Conservation (phyloP, 2,329 filamentous ascomycete species). For the Aspergillus pseudoviridinutans region DNA sequence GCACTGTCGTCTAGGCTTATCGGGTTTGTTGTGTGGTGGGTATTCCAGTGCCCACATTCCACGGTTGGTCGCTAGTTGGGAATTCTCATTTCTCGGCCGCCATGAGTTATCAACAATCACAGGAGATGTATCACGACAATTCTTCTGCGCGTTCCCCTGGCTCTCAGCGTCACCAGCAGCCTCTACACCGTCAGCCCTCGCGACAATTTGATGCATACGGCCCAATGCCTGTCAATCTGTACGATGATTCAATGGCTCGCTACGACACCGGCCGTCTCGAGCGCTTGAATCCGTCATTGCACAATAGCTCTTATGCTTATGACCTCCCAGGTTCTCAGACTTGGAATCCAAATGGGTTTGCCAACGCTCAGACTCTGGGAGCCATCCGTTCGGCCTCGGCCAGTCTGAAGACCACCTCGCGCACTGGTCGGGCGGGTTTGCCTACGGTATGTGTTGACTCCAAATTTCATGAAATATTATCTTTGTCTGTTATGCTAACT, state of each 20-base stretch:
- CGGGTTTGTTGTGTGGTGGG: slow-evolving; percentile 26
- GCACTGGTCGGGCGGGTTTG: slow-evolving; percentile 55
- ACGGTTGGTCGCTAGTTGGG: slow-evolving; percentile 19
- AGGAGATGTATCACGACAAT: slow-evolving; percentile 65
- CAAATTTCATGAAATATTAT: slow-evolving; percentile 1
- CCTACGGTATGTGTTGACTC: slow-evolving; percentile 62
- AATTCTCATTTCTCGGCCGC: slow-evolving; percentile 21
- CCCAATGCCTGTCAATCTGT: slow-evolving; percentile 64
- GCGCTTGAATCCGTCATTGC: slow-evolving; percentile 56
- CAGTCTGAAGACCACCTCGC: slow-evolving; percentile 54
- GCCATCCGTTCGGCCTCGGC: slow-evolving; percentile 55
- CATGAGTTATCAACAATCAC: slow-evolving; percentile 39
- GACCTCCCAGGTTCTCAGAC: slow-evolving; percentile 67
- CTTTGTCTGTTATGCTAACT: slow-evolving; percentile 4
- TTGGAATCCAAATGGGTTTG: slow-evolving; percentile 75
- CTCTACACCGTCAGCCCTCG: slow-evolving; percentile 67
- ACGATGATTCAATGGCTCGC: slow-evolving; percentile 62
- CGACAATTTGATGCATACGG: slow-evolving; percentile 73
- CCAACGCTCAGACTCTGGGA: slow-evolving; percentile 62
- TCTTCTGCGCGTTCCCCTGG: slow-evolving; percentile 68
- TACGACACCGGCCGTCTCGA: slow-evolving; percentile 55
- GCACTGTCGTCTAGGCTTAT: slow-evolving; percentile 21
- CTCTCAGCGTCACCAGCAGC: slow-evolving; percentile 64
- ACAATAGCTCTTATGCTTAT: slow-evolving; percentile 60
- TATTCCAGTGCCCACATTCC: slow-evolving; percentile 30